These are phyloP conservation scores for Boletus coccyginus DNA, from an alignment of 768 basidiomycete genomes.

Conservation along the genomic window DNA sequence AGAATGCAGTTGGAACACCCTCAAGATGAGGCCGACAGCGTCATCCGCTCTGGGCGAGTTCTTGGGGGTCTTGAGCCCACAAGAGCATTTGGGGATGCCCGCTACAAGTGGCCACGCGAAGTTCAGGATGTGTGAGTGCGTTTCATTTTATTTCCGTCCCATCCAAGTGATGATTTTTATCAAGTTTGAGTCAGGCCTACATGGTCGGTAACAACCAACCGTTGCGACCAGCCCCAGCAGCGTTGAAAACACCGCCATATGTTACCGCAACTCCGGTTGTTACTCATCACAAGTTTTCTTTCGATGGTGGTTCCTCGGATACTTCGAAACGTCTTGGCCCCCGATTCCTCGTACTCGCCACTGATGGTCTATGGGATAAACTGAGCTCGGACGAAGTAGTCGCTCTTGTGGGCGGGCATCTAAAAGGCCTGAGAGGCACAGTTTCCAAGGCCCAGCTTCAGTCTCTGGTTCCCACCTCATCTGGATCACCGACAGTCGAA, in stretches of 20 bases:
- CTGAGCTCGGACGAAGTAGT: constrained; percentile 83
- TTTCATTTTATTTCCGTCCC: not conserved
- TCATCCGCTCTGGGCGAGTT: constrained; percentile 78
- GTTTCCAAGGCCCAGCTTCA: constrained; percentile 59
- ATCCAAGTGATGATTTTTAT: not conserved
- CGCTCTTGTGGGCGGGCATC: constrained; percentile 78
- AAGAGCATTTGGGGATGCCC: constrained; percentile 84
- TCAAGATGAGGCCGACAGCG: constrained; percentile 62
- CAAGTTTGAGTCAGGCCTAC: constrained; percentile 63
- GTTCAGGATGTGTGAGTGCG: constrained; percentile 65
- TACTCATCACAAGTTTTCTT: constrained; percentile 67
- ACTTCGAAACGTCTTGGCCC: constrained; percentile 26
- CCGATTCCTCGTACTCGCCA: constrained; percentile 86
- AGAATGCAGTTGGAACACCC: constrained; percentile 87
- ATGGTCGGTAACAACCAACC: constrained; percentile 58
- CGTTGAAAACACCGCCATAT: constrained; percentile 89
- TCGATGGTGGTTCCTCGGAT: constrained; percentile 33
- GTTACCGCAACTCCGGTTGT: constrained; percentile 83
- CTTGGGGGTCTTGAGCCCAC: constrained; percentile 86
- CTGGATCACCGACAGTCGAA: constrained; percentile 54
- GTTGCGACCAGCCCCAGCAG: constrained; percentile 56
- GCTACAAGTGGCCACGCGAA: constrained; percentile 82
- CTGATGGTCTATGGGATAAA: constrained; percentile 80
- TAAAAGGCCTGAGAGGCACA: constrained; percentile 66
- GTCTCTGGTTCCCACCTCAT: constrained; percentile 50